Conservation (phyloP, 225 moss, liverwort and hornwort genomes). For the Pseudisothecium myosuroides region DNA sequence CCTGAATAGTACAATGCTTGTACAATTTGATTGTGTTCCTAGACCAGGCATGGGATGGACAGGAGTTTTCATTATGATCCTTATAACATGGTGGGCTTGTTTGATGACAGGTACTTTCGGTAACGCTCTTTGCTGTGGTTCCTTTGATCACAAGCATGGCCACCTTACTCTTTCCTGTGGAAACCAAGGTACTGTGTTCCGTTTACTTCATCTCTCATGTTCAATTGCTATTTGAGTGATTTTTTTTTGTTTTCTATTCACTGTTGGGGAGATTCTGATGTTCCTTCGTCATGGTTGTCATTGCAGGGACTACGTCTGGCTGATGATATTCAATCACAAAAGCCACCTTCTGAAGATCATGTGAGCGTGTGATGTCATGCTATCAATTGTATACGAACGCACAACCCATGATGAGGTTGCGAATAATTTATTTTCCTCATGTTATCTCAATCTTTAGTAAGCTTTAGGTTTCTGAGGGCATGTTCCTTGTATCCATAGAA, state of each 20-base stretch:
- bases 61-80: background rate
- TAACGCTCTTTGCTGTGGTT: constrained; percentile 53
- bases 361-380: background rate
- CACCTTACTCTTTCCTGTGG: constrained; percentile 49
- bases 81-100: background rate
- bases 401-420: background rate
- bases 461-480: background rate
- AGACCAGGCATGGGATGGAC: background rate
- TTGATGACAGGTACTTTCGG: constrained; percentile 44
- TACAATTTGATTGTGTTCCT: background rate
- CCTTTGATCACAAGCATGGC: constrained; percentile 58
- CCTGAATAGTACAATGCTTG: background rate
- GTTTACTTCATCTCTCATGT: background rate
- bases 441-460: background rate
- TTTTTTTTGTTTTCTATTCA: background rate
- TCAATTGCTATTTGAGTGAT: background rate
- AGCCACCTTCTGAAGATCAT: background rate
- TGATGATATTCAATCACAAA: constrained; percentile 13
- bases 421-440: background rate
- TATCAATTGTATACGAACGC: background rate
- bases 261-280: background rate
- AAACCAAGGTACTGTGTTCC: constrained; percentile 40
- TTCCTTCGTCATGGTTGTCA: background rate
- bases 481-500: background rate
- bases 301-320: constrained; percentile 31